phyloP scores from a whole-genome alignment of 2,329 filamentous ascomycete species.

The Aplosporella prunicola region DNA sequence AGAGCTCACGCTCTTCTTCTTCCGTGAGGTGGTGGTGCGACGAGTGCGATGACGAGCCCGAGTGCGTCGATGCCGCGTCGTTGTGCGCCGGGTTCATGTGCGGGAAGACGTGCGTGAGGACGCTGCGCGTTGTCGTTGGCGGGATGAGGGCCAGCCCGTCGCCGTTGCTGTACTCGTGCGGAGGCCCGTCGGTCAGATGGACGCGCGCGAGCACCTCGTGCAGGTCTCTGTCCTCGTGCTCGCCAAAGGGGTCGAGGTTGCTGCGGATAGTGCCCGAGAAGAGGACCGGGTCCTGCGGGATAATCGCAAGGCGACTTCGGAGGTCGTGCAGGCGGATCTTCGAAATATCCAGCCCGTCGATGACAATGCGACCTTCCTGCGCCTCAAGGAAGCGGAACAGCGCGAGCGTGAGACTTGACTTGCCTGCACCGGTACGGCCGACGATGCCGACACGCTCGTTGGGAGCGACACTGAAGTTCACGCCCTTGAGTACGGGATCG shows the following conservation, averaged over 20 bases:
- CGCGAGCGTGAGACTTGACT: constrained; percentile 65
- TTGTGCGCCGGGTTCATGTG: too few relatives aligned
- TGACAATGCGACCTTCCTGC: constrained; percentile 39
- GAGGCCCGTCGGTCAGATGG: too few relatives aligned
- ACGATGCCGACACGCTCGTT: constrained; percentile 56
- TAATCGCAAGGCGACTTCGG: constrained; percentile 67
- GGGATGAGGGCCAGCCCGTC: neutral
- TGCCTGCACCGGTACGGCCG: constrained; percentile 68
- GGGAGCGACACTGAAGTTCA: constrained; percentile 56
- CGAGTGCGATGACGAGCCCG: too few relatives aligned
- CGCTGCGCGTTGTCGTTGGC: neutral
- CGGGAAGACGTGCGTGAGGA: too few relatives aligned
- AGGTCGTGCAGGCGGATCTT: constrained; percentile 61
- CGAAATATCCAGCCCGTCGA: constrained; percentile 68
- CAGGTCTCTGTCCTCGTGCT: constrained; percentile 59
- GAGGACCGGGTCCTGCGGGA: constrained; percentile 72
- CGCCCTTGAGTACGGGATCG: constrained; percentile 58
- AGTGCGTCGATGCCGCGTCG: too few relatives aligned
- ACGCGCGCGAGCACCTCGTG: constrained; percentile 61
- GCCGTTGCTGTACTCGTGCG: too few relatives aligned
- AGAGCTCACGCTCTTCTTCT: too few relatives aligned
- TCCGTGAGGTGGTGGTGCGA: too few relatives aligned
- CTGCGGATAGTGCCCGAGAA: constrained; percentile 70
- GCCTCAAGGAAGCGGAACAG: constrained; percentile 67
- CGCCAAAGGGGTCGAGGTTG: constrained; percentile 68